Evolutionary conservation across 176 grass and related monocot species (phyloP), one percentile per base, ranked within the genome.

Genomic region (Hordeum marinum): DNA sequence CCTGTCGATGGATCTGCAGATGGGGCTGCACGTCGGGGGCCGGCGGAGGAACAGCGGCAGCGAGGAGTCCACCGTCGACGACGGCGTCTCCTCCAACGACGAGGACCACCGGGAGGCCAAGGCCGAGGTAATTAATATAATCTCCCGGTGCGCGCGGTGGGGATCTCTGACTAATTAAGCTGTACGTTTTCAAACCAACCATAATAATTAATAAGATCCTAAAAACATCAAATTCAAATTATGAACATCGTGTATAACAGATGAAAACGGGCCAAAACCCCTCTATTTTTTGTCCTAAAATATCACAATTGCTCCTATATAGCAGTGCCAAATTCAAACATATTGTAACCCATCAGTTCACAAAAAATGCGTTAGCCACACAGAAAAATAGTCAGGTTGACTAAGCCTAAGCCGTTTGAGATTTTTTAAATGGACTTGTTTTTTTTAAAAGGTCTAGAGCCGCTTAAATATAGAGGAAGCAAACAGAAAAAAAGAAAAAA

Each of bases 1-100:
- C 7, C 3, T 57, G 7, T 57, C 0, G 54, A 21, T 39, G 8
- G 34, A 39, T 13, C n/a, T 18, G 59, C 81, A 85, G 88, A 82
- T 83, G 88, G 88, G 84, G 1, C 68, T 90, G 66, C 88, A 73
- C 42, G 75, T 90, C 45, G 84, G 83, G 26, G 68, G 84, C 7
- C 63, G 86, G 21, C 78, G 79, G 13, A 85, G 77, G n/a, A 95
- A 95, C 84, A 93, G 89, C 43, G 80, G 82, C 45, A 98, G 93
- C 85, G 87, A 98, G 60, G 90, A 92, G 73, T 95, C 95, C 64
- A 90, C 48, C 31, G 89, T 95, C 36, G 89, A 92, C 80, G 92
- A 95, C 14, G 89, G 75, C 80, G 74, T 46, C 17, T 73, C 26
- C 55, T 87, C 88, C 73, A 72, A 87, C 79, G 68, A 85, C 23